Evolutionary conservation across 2,329 filamentous ascomycete genomes (phyloP), one percentile per base, ranked within the genome.

Genomic region (Volutella citrinella): DNA sequence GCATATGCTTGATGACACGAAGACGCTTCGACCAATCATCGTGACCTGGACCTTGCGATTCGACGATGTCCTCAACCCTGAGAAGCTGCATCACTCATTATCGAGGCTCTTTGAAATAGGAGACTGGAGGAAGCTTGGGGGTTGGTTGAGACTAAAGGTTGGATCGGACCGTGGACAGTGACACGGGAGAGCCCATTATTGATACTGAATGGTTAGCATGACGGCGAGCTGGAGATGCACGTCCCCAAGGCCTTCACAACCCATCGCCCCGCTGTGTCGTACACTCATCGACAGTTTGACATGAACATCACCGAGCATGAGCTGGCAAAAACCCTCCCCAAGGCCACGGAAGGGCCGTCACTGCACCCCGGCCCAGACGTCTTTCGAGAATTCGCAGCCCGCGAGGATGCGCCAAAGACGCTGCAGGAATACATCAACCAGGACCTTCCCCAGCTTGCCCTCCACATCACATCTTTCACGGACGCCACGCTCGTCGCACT

Each of bases 401-500:
- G 19, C 6, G 21, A 22, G 5, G 38, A 43, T 8, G 32, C 37
- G 5, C 49, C 52, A 21, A 34, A n/a, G 15, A 56, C 45, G 4
- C 38, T 72, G 1, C 47, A 60, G 5, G 69, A 72, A 35, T 70
- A 64, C 40, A 34, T 70, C 4, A 46, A 51, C 19, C 40, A 51
- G 6, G 70, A 74, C 45, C 49, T 43, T 13, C 71, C 72, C 1
- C 65, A 68, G 46, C 51, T 77, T 5, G 60, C 61, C 7, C 52
- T 77, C 7, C 69, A 72, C 40, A 55, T 76, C 23, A 61, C 65
- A 6, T 62, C 63, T 0, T 76, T 77, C 46, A 49, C 46, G 8
- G 64, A 78, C 38, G 64, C 69, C 1, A 77, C 73, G 0, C 48
- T 76, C 1, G 56, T 77, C 6, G 57, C 60, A 3, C 41, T 76